These are phyloP conservation scores for Alternaria consortialis DNA, from an alignment of 2,329 filamentous ascomycete genomes.

Conservation along the genomic window DNA sequence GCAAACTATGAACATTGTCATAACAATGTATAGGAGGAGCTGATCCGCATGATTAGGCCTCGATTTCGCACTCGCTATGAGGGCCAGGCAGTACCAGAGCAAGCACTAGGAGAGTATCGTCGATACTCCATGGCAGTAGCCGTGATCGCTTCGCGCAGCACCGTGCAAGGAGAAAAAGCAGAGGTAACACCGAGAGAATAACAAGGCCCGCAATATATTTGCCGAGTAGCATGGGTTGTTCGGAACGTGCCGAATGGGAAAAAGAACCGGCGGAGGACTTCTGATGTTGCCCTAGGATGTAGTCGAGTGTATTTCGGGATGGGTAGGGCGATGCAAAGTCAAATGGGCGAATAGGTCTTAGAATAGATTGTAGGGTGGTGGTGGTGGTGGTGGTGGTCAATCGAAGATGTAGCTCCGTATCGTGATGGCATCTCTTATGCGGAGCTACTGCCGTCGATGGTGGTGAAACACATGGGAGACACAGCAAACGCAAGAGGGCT, in stretches of 20 bases:
- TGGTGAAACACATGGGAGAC: conserved; percentile 26
- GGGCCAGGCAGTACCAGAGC: conserved; percentile 25
- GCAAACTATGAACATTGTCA: conserved; percentile 26
- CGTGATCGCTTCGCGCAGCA: conserved; percentile 31
- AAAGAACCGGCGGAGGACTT: conserved; percentile 9
- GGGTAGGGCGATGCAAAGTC: conserved; percentile 6
- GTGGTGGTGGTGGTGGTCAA: not conserved
- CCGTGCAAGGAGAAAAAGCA: conserved; percentile 31
- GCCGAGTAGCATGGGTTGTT: conserved; percentile 18
- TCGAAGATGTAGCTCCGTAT: not conserved
- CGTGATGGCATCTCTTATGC: not conserved
- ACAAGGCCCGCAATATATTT: conserved; percentile 23
- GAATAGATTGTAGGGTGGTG: conserved; percentile 6
- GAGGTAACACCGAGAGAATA: conserved; percentile 27
- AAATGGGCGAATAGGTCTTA: conserved; percentile 10
- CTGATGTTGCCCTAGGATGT: conserved; percentile 13
- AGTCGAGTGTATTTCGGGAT: conserved; percentile 15
- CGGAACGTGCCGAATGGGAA: conserved; percentile 1
- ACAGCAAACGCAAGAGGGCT: not conserved
- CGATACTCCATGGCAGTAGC: conserved; percentile 23
- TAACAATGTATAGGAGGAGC: conserved; percentile 28
- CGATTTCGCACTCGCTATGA: not conserved
- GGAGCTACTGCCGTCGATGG: conserved; percentile 10
- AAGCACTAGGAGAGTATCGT: conserved; percentile 34
- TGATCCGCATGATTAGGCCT: conserved; percentile 10